Percentiles rank a stretch among this genome's conserved stretches.
These are phyloP conservation scores for Ceratobasidium sp. DNA, from an alignment of 1,284 basidiomycete genomes.

Conservation along the genomic window DNA sequence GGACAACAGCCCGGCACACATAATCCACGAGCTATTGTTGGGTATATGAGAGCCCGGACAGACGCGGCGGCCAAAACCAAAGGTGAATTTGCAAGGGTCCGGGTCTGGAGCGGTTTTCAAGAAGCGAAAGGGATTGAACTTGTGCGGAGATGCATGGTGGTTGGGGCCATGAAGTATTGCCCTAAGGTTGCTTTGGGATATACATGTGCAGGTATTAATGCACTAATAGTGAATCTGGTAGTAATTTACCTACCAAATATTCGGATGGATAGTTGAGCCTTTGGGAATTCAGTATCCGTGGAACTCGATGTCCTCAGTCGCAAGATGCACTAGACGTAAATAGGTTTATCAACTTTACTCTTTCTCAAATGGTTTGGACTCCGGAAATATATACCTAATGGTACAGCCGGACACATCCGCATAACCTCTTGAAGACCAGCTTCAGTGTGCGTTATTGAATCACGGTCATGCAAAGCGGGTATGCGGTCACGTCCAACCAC, in stretches of 20 bases:
- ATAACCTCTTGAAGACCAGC: conserved; percentile 41
- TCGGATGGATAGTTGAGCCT: conserved; percentile 2
- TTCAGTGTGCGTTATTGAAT: conserved; percentile 40
- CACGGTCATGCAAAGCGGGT: conserved; percentile 13
- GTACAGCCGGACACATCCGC: not conserved
- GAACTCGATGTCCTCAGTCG: conserved; percentile 9
- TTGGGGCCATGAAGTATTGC: conserved; percentile 37
- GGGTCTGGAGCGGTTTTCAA: conserved; percentile 33
- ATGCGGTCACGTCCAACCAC: conserved; percentile 31
- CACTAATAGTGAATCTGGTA: not conserved
- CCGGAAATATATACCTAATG: conserved; percentile 9
- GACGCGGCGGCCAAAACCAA: conserved; percentile 23
- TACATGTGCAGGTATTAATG: not conserved
- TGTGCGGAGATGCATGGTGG: conserved; percentile 29
- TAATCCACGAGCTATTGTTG: conserved; percentile 33
- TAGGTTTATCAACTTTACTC: not conserved
- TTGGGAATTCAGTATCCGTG: conserved; percentile 17
- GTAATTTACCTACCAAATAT: conserved; percentile 4
- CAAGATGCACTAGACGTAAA: not conserved
- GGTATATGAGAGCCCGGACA: conserved; percentile 40
- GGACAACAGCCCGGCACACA: conserved; percentile 13
- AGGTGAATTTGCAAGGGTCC: conserved; percentile 23
- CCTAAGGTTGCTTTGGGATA: conserved; percentile 14
- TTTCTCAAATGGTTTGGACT: not conserved
- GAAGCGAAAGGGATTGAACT: conserved; percentile 39